phyloP scores from a whole-genome alignment of 805 yeast species.

The Metschnikowia orientalis region DNA sequence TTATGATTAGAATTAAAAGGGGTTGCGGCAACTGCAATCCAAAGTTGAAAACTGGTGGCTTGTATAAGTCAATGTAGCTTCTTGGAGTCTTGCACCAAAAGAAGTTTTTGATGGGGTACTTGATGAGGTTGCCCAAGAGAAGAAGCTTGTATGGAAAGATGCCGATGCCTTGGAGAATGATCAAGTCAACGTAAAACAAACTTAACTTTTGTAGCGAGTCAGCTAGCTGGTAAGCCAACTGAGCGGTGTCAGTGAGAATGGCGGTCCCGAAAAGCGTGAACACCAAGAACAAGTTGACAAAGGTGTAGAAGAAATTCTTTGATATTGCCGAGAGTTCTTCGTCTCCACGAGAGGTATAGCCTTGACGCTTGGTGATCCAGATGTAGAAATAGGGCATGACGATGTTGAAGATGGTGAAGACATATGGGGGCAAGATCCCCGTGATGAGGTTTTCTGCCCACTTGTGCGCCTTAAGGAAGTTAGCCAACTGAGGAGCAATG shows the following conservation, averaged over 20 bases:
- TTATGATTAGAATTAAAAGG: conserved; percentile 74
- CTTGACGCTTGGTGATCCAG: conserved; percentile 79
- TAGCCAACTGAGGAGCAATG: conserved; percentile 80
- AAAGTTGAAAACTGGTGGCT: conserved; percentile 89
- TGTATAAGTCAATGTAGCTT: conserved; percentile 68
- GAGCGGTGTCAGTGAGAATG: conserved; percentile 82
- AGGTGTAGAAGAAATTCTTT: conserved; percentile 90
- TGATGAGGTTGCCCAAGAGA: conserved; percentile 70
- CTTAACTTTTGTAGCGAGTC: conserved; percentile 75
- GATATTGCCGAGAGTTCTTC: conserved; percentile 87
- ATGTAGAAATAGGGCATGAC: conserved; percentile 82
- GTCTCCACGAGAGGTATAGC: conserved; percentile 86
- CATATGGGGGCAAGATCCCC: conserved; percentile 84
- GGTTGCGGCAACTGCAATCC: conserved; percentile 93
- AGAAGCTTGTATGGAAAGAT: conserved; percentile 87
- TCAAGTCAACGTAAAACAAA: conserved; percentile 82
- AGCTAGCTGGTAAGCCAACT: conserved; percentile 83
- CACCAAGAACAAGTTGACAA: conserved; percentile 88
- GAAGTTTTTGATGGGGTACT: conserved; percentile 52
- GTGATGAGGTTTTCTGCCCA: conserved; percentile 81
- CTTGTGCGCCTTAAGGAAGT: conserved; percentile 54
- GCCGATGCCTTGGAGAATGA: conserved; percentile 78
- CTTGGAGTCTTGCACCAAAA: conserved; percentile 80
- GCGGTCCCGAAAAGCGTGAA: conserved; percentile 94
- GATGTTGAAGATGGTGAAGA: conserved; percentile 80